Conservation (phyloP, 1,284 basidiomycete genomes). For the Pyrrhoderma lamaoense region DNA sequence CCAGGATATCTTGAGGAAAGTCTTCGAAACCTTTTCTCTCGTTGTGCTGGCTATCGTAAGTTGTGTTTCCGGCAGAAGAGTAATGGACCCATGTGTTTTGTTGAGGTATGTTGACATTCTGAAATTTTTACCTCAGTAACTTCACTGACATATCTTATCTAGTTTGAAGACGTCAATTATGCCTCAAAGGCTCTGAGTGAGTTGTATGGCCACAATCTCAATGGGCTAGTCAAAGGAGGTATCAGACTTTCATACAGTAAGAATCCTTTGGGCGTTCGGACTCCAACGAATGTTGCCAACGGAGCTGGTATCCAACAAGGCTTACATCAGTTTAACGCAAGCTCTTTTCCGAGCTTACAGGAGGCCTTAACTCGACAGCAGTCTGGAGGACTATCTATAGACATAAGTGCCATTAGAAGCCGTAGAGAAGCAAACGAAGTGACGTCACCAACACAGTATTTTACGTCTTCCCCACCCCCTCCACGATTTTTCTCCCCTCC, state of each 20-base stretch:
- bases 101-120: slow-evolving; percentile 57
- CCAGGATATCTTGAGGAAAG: slow-evolving; percentile 80
- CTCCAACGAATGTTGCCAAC: slow-evolving; percentile 55
- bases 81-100: slow-evolving; percentile 97
- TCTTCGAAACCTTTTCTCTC: slow-evolving; percentile 74
- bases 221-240: slow-evolving; percentile 88
- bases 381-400: slow-evolving; percentile 11
- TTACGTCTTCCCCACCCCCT: slow-evolving; percentile 19
- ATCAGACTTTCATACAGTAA: slow-evolving; percentile 96
- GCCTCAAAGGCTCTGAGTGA: slow-evolving; percentile 85
- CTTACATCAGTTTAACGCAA: slow-evolving; percentile 27
- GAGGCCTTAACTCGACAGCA: slow-evolving; percentile 17
- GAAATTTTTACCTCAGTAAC: slow-evolving; percentile 5
- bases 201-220: slow-evolving; percentile 85
- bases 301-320: slow-evolving; percentile 47
- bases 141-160: slow-evolving; percentile 18
- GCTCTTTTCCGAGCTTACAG: slow-evolving; percentile 16
- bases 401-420: slow-evolving; percentile 14
- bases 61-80: slow-evolving; percentile 93
- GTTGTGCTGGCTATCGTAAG: slow-evolving; percentile 80
- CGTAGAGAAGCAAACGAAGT: slow-evolving; percentile 16
- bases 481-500: slow-evolving; percentile 23
- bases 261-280: slow-evolving; percentile 84
- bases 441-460: slow-evolving; percentile 18
- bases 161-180: slow-evolving; percentile 87